These are phyloP conservation scores for Reutealis trisperma DNA, from an alignment of 345 rosid genomes.

Conservation along the genomic window DNA sequence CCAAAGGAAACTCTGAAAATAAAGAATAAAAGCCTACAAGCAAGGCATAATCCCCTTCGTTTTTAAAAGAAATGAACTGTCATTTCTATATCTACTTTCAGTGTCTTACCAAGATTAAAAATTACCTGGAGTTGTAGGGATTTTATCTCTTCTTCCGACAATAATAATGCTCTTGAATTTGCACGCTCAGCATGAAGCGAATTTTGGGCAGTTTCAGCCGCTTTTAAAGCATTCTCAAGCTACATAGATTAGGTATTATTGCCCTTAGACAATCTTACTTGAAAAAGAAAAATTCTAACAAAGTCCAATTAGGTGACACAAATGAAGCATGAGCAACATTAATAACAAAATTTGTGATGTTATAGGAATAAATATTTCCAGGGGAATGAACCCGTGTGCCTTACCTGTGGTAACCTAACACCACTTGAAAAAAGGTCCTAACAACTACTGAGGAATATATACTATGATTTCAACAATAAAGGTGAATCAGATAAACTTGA, in stretches of 20 bases:
- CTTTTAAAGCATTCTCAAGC: slow-evolving; percentile 87
- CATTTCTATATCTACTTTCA: not conserved
- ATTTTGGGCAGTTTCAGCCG: slow-evolving; percentile 67
- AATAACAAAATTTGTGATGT: too few relatives aligned
- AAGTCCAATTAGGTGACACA: not conserved
- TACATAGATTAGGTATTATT: slow-evolving; percentile 23
- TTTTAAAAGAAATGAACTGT: too few relatives aligned
- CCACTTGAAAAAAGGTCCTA: too few relatives aligned
- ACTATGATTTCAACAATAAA: not conserved
- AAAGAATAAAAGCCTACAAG: not conserved
- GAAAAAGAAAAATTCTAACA: not conserved
- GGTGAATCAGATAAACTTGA: not conserved
- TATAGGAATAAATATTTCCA: too few relatives aligned
- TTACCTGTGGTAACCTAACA: too few relatives aligned
- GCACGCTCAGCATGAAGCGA: slow-evolving; percentile 77
- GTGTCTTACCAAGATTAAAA: not conserved
- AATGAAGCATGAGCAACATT: too few relatives aligned
- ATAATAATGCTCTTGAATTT: slow-evolving; percentile 67
- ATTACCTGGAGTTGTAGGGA: slow-evolving; percentile 85
- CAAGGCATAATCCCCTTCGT: not conserved
- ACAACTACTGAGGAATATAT: not conserved
- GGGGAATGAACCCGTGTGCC: too few relatives aligned
- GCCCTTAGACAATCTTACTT: not conserved
- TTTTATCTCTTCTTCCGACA: slow-evolving; percentile 88
- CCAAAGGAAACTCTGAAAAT: not conserved